phyloP scores from a whole-genome alignment of 371 early-diverging fungal species.

The Rhizopus stolonifer region DNA sequence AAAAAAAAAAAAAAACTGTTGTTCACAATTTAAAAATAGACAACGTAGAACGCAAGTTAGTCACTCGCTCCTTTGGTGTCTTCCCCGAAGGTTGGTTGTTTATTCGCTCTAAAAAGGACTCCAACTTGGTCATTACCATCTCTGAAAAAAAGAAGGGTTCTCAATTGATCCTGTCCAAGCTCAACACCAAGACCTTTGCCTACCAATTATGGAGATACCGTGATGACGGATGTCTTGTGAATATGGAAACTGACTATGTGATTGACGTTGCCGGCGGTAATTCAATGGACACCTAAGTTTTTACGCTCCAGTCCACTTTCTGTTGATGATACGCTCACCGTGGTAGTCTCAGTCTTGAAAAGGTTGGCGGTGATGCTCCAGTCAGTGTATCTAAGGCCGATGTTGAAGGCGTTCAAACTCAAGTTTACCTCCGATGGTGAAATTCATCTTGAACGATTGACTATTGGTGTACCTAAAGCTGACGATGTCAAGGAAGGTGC shows the following conservation, averaged over 20 bases:
- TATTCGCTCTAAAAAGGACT: slow-evolving; percentile 42
- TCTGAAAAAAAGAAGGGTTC: slow-evolving; percentile 33
- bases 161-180: slow-evolving; percentile 31
- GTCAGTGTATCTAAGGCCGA: slow-evolving; percentile 27
- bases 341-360: slow-evolving; percentile 14
- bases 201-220: slow-evolving; percentile 60
- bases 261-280: slow-evolving; percentile 55
- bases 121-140: slow-evolving; percentile 31
- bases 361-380: slow-evolving; percentile 6
- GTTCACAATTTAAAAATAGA: slow-evolving; percentile 9
- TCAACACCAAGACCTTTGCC: slow-evolving; percentile 35
- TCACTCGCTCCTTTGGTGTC: slow-evolving; percentile 37
- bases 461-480: slow-evolving; percentile 28
- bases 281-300: slow-evolving; percentile 41
- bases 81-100: slow-evolving; percentile 52
- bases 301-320: slow-evolving; percentile 36
- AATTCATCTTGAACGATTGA: slow-evolving; percentile 37
- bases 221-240: slow-evolving; percentile 51
- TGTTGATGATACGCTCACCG: slow-evolving; percentile 28
- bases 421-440: slow-evolving; percentile 38
- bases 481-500: slow-evolving; percentile 37
- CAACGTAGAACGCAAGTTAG: slow-evolving; percentile 30
- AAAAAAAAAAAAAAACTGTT: too few species aligned
- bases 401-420: slow-evolving; percentile 36
- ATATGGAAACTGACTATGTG: slow-evolving; percentile 53